A percentile compares a stretch with the other conserved stretches of the same genome.
These are phyloP conservation scores for Dictyostelium capitatum DNA, from an alignment of 78 protist genomes.

Conservation along the genomic window DNA sequence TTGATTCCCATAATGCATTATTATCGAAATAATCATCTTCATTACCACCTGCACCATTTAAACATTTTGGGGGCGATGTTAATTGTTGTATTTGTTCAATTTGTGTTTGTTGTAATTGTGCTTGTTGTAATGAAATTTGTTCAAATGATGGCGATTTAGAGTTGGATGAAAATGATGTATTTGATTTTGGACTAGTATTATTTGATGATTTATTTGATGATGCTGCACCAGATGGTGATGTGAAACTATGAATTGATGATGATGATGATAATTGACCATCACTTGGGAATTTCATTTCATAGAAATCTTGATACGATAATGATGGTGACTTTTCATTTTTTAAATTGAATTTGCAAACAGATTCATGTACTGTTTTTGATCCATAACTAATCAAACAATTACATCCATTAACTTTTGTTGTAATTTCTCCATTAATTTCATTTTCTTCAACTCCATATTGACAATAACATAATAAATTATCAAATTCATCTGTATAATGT, in stretches of 20 bases:
- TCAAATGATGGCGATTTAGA: slow-evolving; percentile 6
- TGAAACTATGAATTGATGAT: background rate
- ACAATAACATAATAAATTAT: slow-evolving; percentile 68
- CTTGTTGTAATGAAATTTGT: background rate
- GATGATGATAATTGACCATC: background rate
- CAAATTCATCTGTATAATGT: slow-evolving; percentile 36
- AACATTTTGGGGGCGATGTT: background rate
- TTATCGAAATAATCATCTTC: slow-evolving; percentile 3
- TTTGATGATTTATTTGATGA: background rate
- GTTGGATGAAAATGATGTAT: background rate
- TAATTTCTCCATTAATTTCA: slow-evolving; percentile 22
- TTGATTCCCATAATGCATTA: slow-evolving; percentile 68
- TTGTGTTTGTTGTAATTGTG: background rate
- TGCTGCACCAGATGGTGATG: background rate
- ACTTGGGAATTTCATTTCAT: background rate
- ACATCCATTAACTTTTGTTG: slow-evolving; percentile 38
- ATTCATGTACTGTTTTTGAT: slow-evolving; percentile 32
- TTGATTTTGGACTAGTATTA: background rate
- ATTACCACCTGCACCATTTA: background rate
- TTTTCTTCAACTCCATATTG: slow-evolving; percentile 50
- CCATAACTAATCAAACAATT: slow-evolving; percentile 46
- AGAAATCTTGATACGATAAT: slow-evolving; percentile 31
- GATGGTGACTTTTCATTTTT: background rate
- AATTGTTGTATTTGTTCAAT: too few species aligned
- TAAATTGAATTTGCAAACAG: slow-evolving; percentile 12